A percentile compares a stretch with the other conserved stretches of the same genome.
Conservation (phyloP, 2,329 filamentous ascomycete species). For the Ophiocordyceps robertsii region DNA sequence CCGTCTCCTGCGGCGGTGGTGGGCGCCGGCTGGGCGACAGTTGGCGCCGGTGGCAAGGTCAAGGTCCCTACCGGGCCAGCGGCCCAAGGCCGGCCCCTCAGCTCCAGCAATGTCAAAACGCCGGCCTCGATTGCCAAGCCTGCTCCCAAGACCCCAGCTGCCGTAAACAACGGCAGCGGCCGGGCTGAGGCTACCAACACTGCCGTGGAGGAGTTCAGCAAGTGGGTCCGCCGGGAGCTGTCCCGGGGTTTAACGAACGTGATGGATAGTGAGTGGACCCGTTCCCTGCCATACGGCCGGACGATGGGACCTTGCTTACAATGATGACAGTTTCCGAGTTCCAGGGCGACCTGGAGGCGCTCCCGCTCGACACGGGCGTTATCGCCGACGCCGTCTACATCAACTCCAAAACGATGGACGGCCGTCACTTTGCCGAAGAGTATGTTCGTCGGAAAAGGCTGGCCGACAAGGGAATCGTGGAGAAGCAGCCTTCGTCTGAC, state of each 20-base stretch:
- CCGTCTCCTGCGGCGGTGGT: conserved; percentile 21
- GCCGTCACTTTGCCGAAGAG: conserved; percentile 84
- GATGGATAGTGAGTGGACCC: conserved; percentile 33
- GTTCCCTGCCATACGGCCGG: no score
- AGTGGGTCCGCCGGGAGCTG: conserved; percentile 77
- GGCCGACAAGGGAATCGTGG: conserved; percentile 81
- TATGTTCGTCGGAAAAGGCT: conserved; percentile 87
- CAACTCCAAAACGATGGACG: conserved; percentile 79
- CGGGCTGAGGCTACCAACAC: conserved; percentile 22
- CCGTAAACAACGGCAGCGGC: conserved; percentile 21
- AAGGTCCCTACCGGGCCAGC: conserved; percentile 56
- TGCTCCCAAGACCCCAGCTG: conserved; percentile 31
- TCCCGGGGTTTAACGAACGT: conserved; percentile 51
- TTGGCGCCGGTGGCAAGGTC: conserved; percentile 84
- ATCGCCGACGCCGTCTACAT: conserved; percentile 86
- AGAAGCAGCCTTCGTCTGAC: conserved; percentile 51
- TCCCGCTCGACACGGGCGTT: conserved; percentile 66
- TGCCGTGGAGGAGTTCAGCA: conserved; percentile 85
- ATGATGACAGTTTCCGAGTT: conserved; percentile 57
- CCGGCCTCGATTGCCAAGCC: conserved; percentile 35
- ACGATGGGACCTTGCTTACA: conserved; percentile 12
- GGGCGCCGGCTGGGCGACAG: conserved; percentile 73
- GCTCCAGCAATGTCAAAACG: conserved; percentile 27
- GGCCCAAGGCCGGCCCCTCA: conserved; percentile 31
- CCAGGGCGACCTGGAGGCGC: conserved; percentile 57